Evolutionary conservation across 306 rosid genomes (phyloP).

Genomic region (Dryas alaskensis): DNA sequence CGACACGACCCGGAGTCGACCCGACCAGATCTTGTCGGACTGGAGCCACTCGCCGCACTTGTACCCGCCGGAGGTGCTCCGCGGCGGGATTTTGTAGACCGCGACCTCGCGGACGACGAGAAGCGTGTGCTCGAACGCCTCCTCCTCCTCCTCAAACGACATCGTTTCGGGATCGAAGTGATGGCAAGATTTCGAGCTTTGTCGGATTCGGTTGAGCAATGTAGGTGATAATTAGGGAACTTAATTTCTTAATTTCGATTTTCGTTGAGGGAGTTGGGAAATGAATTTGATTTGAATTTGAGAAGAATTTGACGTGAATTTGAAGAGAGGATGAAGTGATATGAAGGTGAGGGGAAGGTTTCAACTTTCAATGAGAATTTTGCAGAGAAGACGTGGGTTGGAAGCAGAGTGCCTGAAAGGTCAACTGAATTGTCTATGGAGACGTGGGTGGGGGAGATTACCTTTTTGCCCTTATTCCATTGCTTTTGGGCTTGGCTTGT

Average conservation of each 20-base stretch:
- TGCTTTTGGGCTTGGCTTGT: background rate
- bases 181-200: background rate
- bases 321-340: background rate
- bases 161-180: constrained; percentile 39
- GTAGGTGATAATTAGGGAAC: background rate
- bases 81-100: constrained; percentile 94
- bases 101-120: constrained; percentile 95
- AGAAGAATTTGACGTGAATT: constrained; percentile 13
- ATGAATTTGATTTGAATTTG: constrained; percentile 10
- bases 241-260: background rate
- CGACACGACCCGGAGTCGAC: constrained; percentile 87
- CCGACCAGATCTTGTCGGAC: constrained; percentile 97
- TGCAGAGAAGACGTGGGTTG: constrained; percentile 43
- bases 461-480: background rate
- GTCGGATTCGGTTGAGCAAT: constrained; percentile 2
- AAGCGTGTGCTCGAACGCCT: constrained; percentile 90
- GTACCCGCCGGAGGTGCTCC: constrained; percentile 85
- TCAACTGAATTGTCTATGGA: constrained; percentile 29
- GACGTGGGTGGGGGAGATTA: background rate
- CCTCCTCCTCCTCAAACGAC: constrained; percentile 88
- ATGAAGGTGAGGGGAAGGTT: constrained; percentile 35
- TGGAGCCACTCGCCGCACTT: constrained; percentile 99
- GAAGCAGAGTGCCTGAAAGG: constrained; percentile 30
- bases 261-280: background rate
- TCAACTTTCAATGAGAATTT: constrained; percentile 30